Base-by-base conservation (phyloP, 441 rosid species). In the Euphorbia celastroides region DNA sequence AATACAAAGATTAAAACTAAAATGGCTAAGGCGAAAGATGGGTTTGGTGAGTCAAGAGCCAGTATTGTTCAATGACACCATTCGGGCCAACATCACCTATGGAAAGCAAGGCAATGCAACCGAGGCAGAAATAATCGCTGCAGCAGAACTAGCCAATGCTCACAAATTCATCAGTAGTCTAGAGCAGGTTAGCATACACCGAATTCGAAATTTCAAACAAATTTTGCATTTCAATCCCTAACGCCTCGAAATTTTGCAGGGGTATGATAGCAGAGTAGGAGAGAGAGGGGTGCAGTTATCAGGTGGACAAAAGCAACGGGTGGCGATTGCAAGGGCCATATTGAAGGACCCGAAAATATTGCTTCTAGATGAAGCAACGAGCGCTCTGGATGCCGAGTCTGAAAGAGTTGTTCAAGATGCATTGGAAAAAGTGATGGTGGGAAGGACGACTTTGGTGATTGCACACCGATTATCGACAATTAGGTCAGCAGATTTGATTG, bases 31-130 rank as follows among this genome's bases (percentile, higher is more conserved):
- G 65, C 86, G 78, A 60, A 88, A 86, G 65, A 87, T 88, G 71
- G 92, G 92, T 0, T 34, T 87, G 2, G 96, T 84, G 20, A 80
- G 89, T 70, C 92, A 85, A 70, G 96, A 85, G 68, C 90, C 97
- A 2, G 77, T 79, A n/a, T 65, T 88, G 70, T 87, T 90, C 76
- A 83, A 88, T 9, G 93, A 86, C 48, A 84, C 81, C 1, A 82
- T 88, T 62, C 57, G 83, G 30, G 86, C 84, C 57, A 91, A 91
- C 70, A 82, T 88, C 26, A 84, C 88, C 28, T 90, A 86, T 5
- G 86, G 93, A 11, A 85, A 85, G 72, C 83, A 77, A 63, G 86
- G 91, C 44, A 62, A 76, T 28, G 89, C 84, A 14, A 70, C 76
- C 0, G 96, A 88, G 69, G 76, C 78, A 3, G 92, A 87, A 57